Evolutionary conservation across 306 rosid genomes (phyloP), one percentile per base, ranked within the genome.

Genomic region (Chamaecrista fasciculata): DNA sequence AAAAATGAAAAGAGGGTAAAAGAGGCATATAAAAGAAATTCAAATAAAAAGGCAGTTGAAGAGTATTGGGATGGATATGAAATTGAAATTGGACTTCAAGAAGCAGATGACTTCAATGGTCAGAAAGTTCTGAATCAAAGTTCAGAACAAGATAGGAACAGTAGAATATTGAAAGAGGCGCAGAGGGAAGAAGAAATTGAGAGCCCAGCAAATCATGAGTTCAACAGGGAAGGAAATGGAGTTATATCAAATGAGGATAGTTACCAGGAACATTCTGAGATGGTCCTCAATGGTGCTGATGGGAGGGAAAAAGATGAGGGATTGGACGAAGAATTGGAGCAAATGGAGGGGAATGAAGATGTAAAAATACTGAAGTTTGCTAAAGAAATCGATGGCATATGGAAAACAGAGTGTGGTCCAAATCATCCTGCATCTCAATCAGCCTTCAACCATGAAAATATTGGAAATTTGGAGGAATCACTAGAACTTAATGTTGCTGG

Each of bases 11-110:
- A 44, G 75, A 59, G 34, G 11, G 60, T 6, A 40, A 65, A 70
- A 24, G 68, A 66, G 57, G 24, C 51, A 15, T 24, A 19, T 31
- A 43, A 58, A 66, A 40, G 25, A 67, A 72, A 74, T 52, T 73
- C 66, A 33, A 4, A 70, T 52, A 76, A 70, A 60, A 77, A 56
- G 65, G 43, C 8, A 53, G 40, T 33, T 6, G 59, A 50, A 69
- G 77, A 76, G 55, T 66, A 52, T 67, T 28, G 20, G n/a, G 55
- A 60, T 62, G 29, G 70, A 36, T 79, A 76, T 69, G 84, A 74
- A 70, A 52, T 69, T 57, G 77, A 66, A 40, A 51, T 53, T 51
- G 63, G 51, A 57, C 59, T 42, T 34, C 20, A 74, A 70, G 62
- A 56, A 67, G 69, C 53, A 31, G 55, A 20, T 58, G 39, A 18